A percentile compares a stretch with the other conserved stretches of the same genome.
phyloP scores from a whole-genome alignment of 805 yeast species.

The Candida easanensis region DNA sequence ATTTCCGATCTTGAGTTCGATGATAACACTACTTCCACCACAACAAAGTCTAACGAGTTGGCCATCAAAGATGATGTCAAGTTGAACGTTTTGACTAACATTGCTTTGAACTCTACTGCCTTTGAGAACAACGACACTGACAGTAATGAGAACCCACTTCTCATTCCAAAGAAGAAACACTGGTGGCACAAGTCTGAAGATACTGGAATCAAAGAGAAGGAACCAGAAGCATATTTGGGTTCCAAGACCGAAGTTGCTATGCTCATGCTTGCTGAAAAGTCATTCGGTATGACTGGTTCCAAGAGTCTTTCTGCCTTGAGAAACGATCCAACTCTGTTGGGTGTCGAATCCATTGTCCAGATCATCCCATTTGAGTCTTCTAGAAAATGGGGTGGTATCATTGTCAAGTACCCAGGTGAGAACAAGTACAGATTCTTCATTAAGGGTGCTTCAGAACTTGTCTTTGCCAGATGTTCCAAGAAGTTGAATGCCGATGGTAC shows the following conservation, averaged over 20 bases:
- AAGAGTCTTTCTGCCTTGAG: conserved; percentile 46
- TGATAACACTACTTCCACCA: conserved; percentile 33
- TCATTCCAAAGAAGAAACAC: conserved; percentile 21
- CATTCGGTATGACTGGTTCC: conserved; percentile 40
- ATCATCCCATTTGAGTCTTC: conserved; percentile 88
- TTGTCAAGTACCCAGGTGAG: conserved; percentile 45
- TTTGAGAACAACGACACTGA: conserved; percentile 58
- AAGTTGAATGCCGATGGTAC: conserved; percentile 32
- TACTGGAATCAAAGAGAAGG: conserved; percentile 5
- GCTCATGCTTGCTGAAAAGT: conserved; percentile 59
- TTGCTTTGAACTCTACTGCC: conserved; percentile 82
- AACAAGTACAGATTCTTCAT: conserved; percentile 54
- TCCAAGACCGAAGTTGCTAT: conserved; percentile 94
- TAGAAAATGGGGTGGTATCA: conserved; percentile 89
- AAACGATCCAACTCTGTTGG: conserved; percentile 28
- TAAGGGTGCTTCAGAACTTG: conserved; percentile 95
- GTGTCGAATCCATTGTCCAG: conserved; percentile 51
- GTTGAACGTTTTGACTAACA: conserved; percentile 47
- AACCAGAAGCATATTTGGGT: conserved; percentile 69
- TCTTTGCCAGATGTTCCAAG: conserved; percentile 57
- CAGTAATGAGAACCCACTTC: conserved; percentile 28
- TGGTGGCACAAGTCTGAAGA: conserved; percentile 20
- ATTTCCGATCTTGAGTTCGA: conserved; percentile 60
- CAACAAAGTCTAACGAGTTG: conserved; percentile 17
- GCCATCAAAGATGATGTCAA: conserved; percentile 10